Evolutionary conservation across 371 early-diverging fungal genomes (phyloP).

Genomic region (Mortierella sp.): DNA sequence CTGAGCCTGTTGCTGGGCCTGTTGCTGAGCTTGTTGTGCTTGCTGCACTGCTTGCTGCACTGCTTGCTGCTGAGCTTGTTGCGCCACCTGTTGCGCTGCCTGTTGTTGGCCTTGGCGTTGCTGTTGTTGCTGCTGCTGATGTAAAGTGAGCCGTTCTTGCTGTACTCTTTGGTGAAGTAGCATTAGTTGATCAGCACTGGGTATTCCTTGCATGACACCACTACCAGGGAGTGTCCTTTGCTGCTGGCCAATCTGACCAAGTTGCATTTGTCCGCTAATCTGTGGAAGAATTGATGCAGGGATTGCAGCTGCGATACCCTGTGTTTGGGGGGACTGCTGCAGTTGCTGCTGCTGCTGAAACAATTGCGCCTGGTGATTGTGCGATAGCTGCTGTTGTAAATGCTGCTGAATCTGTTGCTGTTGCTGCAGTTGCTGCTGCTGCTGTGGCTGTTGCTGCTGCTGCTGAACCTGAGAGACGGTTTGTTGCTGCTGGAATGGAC

Average conservation of each 20-base stretch:
- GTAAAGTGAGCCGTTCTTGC: conserved; percentile 15
- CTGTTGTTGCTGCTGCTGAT: conserved; percentile 31
- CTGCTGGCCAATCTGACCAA: conserved; percentile 16
- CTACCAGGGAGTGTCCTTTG: conserved; percentile 19
- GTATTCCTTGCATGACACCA: background rate
- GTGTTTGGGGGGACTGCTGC: conserved; percentile 30
- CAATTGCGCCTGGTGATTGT: conserved; percentile 11
- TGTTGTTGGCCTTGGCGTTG: conserved; percentile 17
- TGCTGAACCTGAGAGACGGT: conserved; percentile 14
- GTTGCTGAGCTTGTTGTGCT: conserved; percentile 12
- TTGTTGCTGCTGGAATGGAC: conserved; percentile 29
- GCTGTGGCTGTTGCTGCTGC: conserved; percentile 8
- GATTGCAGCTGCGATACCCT: conserved; percentile 16
- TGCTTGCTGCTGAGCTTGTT: conserved; percentile 12
- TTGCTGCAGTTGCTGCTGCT: conserved; percentile 9
- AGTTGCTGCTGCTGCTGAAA: conserved; percentile 22
- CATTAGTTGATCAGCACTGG: conserved; percentile 18
- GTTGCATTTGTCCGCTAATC: conserved; percentile 24
- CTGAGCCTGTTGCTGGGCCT: conserved; percentile 10
- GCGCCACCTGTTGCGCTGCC: conserved; percentile 13
- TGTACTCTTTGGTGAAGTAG: conserved; percentile 27
- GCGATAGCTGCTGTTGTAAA: conserved; percentile 5
- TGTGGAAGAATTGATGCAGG: conserved; percentile 20
- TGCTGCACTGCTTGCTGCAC: conserved; percentile 11
- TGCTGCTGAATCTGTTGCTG: conserved; percentile 22